Evolutionary conservation across 192 early-diverging fungal species (phyloP).

Genomic region (Coemansia sp.): DNA sequence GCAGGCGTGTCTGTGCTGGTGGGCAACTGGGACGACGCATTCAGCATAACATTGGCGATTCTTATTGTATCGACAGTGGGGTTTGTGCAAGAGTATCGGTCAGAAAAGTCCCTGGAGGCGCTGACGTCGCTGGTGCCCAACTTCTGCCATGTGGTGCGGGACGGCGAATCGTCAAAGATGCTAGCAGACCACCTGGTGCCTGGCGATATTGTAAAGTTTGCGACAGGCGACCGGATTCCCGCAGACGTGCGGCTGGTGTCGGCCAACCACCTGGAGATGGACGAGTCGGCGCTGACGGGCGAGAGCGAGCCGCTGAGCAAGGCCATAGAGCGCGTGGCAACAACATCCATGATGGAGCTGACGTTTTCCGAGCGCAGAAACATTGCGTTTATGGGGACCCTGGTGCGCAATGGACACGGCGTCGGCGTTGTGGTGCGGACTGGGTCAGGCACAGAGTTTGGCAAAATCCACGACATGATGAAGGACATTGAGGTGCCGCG

Average conservation of each 20-base stretch:
- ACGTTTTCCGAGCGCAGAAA: conserved; percentile 58
- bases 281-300: conserved; percentile 92
- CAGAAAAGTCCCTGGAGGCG: conserved; percentile 91
- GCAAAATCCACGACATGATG: conserved; percentile 91
- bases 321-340: conserved; percentile 52
- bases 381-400: conserved; percentile 94
- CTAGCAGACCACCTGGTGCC: conserved; percentile 84
- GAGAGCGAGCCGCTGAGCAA: conserved; percentile 89
- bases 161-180: conserved; percentile 56
- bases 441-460: conserved; percentile 89
- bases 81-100: conserved; percentile 90
- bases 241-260: conserved; percentile 83
- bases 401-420: conserved; percentile 85
- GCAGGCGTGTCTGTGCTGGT: conserved; percentile 73
- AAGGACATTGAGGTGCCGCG: conserved; percentile 86
- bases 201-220: conserved; percentile 85
- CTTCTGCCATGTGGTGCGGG: conserved; percentile 73
- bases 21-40: conserved; percentile 78
- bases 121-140: conserved; percentile 85
- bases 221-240: conserved; percentile 89
- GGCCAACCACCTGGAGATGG: conserved; percentile 81
- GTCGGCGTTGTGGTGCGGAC: conserved; percentile 87
- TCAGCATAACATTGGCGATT: conserved; percentile 78
- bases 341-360: conserved; percentile 40
- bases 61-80: conserved; percentile 83